phyloP scores from a whole-genome alignment of 1,284 basidiomycete genomes.

The Ganoderma resinaceum region DNA sequence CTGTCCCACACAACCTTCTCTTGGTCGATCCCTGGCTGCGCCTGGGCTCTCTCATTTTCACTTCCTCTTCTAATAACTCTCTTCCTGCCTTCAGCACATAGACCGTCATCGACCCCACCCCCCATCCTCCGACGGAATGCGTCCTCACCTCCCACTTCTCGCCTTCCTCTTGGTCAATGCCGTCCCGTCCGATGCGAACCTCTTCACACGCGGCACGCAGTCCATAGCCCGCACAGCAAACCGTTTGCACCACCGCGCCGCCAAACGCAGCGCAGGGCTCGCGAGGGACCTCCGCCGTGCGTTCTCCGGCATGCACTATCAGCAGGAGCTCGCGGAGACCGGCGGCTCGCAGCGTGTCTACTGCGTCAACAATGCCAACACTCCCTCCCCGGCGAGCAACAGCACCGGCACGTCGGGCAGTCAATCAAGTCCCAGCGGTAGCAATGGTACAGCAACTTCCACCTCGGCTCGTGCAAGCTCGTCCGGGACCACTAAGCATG shows the following conservation, averaged over 20 bases:
- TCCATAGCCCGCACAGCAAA: slow-evolving; percentile 36
- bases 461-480: slow-evolving; percentile 26
- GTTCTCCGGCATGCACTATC: slow-evolving; percentile 52
- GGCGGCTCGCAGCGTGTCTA: slow-evolving; percentile 33
- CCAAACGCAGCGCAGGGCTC: slow-evolving; percentile 60
- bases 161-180: slow-evolving; percentile 40
- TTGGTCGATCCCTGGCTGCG: slow-evolving; percentile 19
- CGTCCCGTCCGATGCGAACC: slow-evolving; percentile 44
- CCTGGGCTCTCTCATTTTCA: slow-evolving; percentile 18
- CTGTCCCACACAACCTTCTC: slow-evolving; percentile 23
- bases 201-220: slow-evolving; percentile 50
- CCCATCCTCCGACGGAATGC: slow-evolving; percentile 29
- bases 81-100: slow-evolving; percentile 9
- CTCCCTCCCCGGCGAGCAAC: slow-evolving; percentile 21
- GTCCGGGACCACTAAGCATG: slow-evolving; percentile 32
- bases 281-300: slow-evolving; percentile 73
- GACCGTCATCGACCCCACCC: not conserved
- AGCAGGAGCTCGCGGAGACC: slow-evolving; percentile 27
- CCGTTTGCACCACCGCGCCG: slow-evolving; percentile 50
- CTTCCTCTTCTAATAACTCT: slow-evolving; percentile 12
- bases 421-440: slow-evolving; percentile 18
- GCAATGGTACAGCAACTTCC: slow-evolving; percentile 26
- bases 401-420: slow-evolving; percentile 15
- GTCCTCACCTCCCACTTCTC: slow-evolving; percentile 34
- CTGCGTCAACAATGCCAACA: slow-evolving; percentile 36